These are phyloP conservation scores for Oryza australiensis DNA, from an alignment of 176 grass and related monocot genomes.

Conservation along the genomic window DNA sequence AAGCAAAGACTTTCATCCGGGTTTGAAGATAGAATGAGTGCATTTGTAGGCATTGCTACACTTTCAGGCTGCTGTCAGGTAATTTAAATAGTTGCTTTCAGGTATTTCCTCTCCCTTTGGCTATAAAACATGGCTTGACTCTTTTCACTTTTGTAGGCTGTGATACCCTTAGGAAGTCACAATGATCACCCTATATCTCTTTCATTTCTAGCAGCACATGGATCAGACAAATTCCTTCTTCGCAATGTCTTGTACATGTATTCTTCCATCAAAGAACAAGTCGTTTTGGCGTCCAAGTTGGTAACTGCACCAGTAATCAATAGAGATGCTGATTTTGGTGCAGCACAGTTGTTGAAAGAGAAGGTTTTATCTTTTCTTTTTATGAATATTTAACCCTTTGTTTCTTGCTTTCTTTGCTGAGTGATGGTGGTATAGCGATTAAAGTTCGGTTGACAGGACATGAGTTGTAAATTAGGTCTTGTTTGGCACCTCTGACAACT, in stretches of 20 bases:
- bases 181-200: slow-evolving; percentile 68
- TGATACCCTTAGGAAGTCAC: slow-evolving; percentile 75
- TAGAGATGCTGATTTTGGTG: slow-evolving; percentile 46
- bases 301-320: slow-evolving; percentile 52
- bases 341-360: slow-evolving; percentile 84
- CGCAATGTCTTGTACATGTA: slow-evolving; percentile 61
- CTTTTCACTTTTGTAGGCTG: slow-evolving; percentile 62
- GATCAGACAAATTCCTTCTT: slow-evolving; percentile 87
- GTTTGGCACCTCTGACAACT: neutral
- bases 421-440: neutral
- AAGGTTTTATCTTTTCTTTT: slow-evolving; percentile 56
- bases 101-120: neutral
- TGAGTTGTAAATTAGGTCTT: slow-evolving; percentile 17
- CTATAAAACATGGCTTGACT: neutral
- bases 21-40: slow-evolving; percentile 73
- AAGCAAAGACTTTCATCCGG: slow-evolving; percentile 71
- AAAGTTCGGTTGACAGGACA: slow-evolving; percentile 6
- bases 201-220: slow-evolving; percentile 86
- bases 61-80: slow-evolving; percentile 97
- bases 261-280: slow-evolving; percentile 74
- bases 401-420: neutral
- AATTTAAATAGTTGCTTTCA: slow-evolving; percentile 31
- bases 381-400: slow-evolving; percentile 18
- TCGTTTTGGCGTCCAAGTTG: slow-evolving; percentile 65
- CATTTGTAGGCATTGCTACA: slow-evolving; percentile 76